A percentile compares a stretch with the other conserved stretches of the same genome.
Evolutionary conservation across 2,329 filamentous ascomycete species (phyloP).

Genomic region (Orbilia blumenaviensis): DNA sequence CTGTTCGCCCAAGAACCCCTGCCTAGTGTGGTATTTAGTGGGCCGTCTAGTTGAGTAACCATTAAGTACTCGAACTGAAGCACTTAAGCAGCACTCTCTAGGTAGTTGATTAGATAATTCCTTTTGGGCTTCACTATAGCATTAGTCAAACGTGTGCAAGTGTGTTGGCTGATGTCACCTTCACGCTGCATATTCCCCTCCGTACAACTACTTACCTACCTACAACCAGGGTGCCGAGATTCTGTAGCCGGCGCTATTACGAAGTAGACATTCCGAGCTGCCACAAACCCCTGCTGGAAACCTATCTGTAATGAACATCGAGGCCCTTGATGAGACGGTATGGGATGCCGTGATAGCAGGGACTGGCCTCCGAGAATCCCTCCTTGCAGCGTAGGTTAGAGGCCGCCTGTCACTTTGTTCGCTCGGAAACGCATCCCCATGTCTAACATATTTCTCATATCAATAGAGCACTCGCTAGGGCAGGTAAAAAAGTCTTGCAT

Average conservation of each 20-base stretch:
- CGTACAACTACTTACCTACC: not conserved
- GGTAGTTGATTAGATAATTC: not conserved
- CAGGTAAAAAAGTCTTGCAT: constrained; percentile 56
- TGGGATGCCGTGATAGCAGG: constrained; percentile 68
- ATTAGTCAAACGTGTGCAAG: not conserved
- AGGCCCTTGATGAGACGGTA: constrained; percentile 64
- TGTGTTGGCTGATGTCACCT: constrained; percentile 11
- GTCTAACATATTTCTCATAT: not conserved
- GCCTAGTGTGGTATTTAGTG: not conserved
- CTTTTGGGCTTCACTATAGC: not conserved
- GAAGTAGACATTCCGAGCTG: not conserved
- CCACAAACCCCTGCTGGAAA: not conserved
- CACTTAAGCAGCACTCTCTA: too few species aligned
- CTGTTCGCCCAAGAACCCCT: not conserved
- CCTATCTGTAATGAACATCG: constrained; percentile 60
- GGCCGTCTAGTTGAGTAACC: not conserved
- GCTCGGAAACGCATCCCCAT: not conserved
- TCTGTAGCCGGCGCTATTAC: not conserved
- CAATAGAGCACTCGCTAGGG: constrained; percentile 56
- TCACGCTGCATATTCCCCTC: not conserved
- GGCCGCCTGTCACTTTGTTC: not conserved
- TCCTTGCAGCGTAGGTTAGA: constrained; percentile 66
- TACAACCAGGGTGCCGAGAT: too few species aligned
- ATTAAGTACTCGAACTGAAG: not conserved
- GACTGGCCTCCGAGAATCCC: constrained; percentile 66